Percentiles rank a stretch among this genome's conserved stretches.
Conservation (phyloP, 2,329 filamentous ascomycete genomes). For the Phialophora verrucosa region DNA sequence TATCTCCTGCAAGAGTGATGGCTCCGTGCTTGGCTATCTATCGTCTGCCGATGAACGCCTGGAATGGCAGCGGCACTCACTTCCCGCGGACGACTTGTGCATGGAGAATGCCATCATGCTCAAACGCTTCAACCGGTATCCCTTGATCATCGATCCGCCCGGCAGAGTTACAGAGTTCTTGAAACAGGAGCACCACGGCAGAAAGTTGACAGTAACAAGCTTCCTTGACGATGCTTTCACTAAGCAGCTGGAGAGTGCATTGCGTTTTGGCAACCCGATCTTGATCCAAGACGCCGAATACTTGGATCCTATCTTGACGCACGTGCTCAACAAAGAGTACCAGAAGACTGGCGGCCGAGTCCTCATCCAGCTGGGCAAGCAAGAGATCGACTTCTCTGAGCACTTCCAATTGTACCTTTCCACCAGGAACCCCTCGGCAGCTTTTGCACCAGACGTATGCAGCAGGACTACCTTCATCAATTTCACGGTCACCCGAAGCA, state of each 20-base stretch:
- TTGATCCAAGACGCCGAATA: slow-evolving; percentile 98
- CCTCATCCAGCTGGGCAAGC: slow-evolving; percentile 95
- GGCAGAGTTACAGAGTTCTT: slow-evolving; percentile 93
- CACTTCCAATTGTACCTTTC: slow-evolving; percentile 95
- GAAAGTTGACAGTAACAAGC: slow-evolving; percentile 92
- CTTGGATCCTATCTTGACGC: slow-evolving; percentile 94
- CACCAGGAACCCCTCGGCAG: slow-evolving; percentile 92
- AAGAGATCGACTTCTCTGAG: slow-evolving; percentile 98
- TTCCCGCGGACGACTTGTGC: slow-evolving; percentile 96
- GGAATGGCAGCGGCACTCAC: slow-evolving; percentile 89
- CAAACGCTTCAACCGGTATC: slow-evolving; percentile 97
- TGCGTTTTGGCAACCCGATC: slow-evolving; percentile 97
- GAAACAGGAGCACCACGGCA: slow-evolving; percentile 90
- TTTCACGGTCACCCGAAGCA: slow-evolving; percentile 98
- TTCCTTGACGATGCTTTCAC: slow-evolving; percentile 98
- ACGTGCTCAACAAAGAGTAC: slow-evolving; percentile 99
- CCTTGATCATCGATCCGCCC: slow-evolving; percentile 96
- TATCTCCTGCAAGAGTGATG: slow-evolving; percentile 88
- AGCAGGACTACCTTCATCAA: slow-evolving; percentile 99
- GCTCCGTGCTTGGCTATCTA: slow-evolving; percentile 93
- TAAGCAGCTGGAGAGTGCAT: slow-evolving; percentile 94
- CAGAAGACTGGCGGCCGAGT: slow-evolving; percentile 98
- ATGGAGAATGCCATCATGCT: slow-evolving; percentile 98
- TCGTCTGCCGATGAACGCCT: slow-evolving; percentile 95
- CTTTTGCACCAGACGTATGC: slow-evolving; percentile 95